Evolutionary conservation across 768 basidiomycete genomes (phyloP), one percentile per base, ranked within the genome.

Genomic region (Agaricus subrufescens): DNA sequence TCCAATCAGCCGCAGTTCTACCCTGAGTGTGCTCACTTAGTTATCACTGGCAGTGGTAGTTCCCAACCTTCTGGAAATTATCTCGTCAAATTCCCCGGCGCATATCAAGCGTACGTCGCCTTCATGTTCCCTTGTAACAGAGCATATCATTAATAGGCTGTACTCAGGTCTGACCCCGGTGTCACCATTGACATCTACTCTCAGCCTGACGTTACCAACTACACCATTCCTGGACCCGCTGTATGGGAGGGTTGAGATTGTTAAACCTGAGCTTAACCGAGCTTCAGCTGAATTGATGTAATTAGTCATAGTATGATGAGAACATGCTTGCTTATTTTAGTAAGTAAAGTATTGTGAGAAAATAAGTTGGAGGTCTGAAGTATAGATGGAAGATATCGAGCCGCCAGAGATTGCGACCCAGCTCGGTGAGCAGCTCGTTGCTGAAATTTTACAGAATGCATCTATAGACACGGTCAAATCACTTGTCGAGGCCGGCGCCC

Each of bases 401-500:
- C 70, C 76, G 52, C 71, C 78, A 29, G 74, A 79, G 29, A 66
- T 72, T n/a, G 66, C 82, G n/a, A 75, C 75, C 8, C 66, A 71
- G 37, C 75, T 85, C 1, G 89, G 89, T 11, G 79, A 81, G 50
- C 72, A 73, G 1, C 76, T 91, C 57, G 81, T 90, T 58, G 58
- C 75, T 37, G 73, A 78, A 23, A 84, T 91, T 58, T 71, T 91
- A 12, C 73, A 75, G 44, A 65, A 73, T 23, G 67, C 71, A 52
- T 66, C 80, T 26, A 71, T 82, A 9, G 73, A 75, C 15, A 69
- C 67, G 14, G 72, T 89, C 52, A 73, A 75, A 59, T 66, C 65
- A 12, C 66, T 85, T 34, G 75, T 91, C 59, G 76, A 82, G 9
- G 76, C 75, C 4, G 91, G 86, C 15, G 88, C 92, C 6, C 91